Percentiles rank a stretch among this genome's conserved stretches.
phyloP scores from a whole-genome alignment of 495 filamentous ascomycete species.

The Aspergillus heteromorphus region DNA sequence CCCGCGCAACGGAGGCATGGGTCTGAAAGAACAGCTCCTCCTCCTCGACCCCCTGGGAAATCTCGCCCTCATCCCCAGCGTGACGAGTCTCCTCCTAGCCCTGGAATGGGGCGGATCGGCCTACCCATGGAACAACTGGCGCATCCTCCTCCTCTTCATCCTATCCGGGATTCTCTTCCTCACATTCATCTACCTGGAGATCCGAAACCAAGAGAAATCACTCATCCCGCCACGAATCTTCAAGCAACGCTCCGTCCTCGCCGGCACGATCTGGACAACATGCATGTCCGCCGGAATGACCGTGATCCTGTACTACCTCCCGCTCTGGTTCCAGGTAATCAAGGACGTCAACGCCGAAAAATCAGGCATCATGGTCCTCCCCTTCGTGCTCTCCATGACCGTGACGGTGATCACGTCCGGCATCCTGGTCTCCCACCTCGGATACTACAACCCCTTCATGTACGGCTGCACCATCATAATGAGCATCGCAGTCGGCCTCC shows the following conservation, averaged over 20 bases:
- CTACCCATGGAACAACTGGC: conserved; percentile 45
- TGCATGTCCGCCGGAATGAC: conserved; percentile 18
- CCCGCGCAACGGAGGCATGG: conserved; percentile 5
- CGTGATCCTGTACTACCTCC: conserved; percentile 53
- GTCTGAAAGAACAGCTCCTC: conserved; percentile 25
- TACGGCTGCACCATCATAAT: conserved; percentile 38
- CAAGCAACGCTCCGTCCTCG: conserved; percentile 21
- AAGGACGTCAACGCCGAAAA: conserved; percentile 36
- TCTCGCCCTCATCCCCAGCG: conserved; percentile 45
- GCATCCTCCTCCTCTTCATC: conserved; percentile 44
- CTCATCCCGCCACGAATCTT: conserved; percentile 31
- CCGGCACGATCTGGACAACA: neutral
- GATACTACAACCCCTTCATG: conserved; percentile 22
- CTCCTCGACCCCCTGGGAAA: conserved; percentile 44
- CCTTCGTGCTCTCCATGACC: conserved; percentile 39
- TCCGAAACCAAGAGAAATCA: conserved; percentile 30
- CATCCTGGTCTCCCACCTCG: conserved; percentile 26
- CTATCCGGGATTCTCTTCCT: conserved; percentile 18
- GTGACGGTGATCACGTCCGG: conserved; percentile 28
- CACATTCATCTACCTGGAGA: conserved; percentile 25
- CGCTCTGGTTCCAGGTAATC: conserved; percentile 59
- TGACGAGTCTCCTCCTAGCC: conserved; percentile 55
- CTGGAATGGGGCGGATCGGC: conserved; percentile 60
- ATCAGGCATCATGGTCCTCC: conserved; percentile 49
- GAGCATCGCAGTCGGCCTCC: conserved; percentile 52